These are phyloP conservation scores for Plasmodium coatneyi DNA, from an alignment of 169 alveolate species.

Conservation along the genomic window DNA sequence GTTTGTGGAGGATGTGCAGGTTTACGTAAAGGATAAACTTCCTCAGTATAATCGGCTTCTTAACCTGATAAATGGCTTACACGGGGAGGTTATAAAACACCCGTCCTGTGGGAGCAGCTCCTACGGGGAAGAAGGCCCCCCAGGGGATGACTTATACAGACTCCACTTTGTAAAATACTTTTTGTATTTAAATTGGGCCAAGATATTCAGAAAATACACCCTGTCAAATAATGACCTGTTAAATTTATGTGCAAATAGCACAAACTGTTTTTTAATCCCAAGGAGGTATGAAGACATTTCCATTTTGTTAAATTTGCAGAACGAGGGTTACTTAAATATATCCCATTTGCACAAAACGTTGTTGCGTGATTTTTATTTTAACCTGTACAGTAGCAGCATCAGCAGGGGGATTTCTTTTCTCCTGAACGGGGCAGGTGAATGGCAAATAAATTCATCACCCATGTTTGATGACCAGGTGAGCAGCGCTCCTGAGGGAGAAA, in stretches of 20 bases:
- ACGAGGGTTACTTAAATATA: slow-evolving; percentile 23
- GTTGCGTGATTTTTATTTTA: slow-evolving; percentile 56
- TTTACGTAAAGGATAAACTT: slow-evolving; percentile 5
- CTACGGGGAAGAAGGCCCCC: background rate
- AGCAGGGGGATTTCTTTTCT: background rate
- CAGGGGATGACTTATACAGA: slow-evolving; percentile 29
- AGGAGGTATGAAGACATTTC: slow-evolving; percentile 58
- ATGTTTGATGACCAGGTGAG: background rate
- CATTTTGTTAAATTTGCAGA: slow-evolving; percentile 30
- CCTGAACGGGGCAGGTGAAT: background rate
- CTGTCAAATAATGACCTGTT: slow-evolving; percentile 45
- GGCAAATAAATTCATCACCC: background rate
- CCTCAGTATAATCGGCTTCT: slow-evolving; percentile 16
- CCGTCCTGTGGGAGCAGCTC: background rate
- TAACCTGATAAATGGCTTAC: slow-evolving; percentile 22
- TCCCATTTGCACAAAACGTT: slow-evolving; percentile 17
- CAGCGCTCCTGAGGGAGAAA: background rate
- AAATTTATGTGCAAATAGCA: slow-evolving; percentile 39
- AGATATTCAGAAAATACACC: slow-evolving; percentile 47
- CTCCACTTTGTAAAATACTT: slow-evolving; percentile 69
- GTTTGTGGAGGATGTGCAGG: slow-evolving; percentile 52
- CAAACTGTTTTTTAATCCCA: slow-evolving; percentile 60
- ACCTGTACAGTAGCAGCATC: slow-evolving; percentile 8
- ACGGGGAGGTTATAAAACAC: background rate
- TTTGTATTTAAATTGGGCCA: slow-evolving; percentile 43